Conservation (phyloP, 2,329 filamentous ascomycete genomes). For the Ophiocordyceps sinensis region DNA sequence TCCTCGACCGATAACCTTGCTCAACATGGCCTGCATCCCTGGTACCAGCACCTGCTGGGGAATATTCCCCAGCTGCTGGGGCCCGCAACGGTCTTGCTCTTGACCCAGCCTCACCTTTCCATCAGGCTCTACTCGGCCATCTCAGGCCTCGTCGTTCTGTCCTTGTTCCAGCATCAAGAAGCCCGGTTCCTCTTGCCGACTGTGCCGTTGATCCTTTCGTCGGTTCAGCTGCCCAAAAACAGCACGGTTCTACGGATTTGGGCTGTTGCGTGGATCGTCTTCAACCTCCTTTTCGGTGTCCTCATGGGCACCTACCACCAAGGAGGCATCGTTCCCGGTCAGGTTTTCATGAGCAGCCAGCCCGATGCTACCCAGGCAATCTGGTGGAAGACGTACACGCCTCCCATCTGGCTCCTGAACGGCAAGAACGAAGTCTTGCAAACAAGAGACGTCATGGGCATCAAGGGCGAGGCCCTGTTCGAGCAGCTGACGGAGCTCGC, state of each 20-base stretch:
- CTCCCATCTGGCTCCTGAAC: constrained; percentile 66
- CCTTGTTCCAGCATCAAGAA: constrained; percentile 66
- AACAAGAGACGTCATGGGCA: constrained; percentile 62
- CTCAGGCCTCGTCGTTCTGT: constrained; percentile 55
- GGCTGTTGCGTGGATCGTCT: constrained; percentile 49
- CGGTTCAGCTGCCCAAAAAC: constrained; percentile 49
- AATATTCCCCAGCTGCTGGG: constrained; percentile 60
- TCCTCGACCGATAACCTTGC: constrained; percentile 55
- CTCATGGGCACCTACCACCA: constrained; percentile 76
- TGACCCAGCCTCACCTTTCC: constrained; percentile 41
- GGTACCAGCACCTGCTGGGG: constrained; percentile 60
- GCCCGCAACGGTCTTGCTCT: constrained; percentile 48
- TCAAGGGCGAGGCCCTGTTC: constrained; percentile 46
- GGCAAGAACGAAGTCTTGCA: constrained; percentile 58
- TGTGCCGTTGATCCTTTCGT: constrained; percentile 63
- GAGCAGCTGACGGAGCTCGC: constrained; percentile 42
- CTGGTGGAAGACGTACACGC: constrained; percentile 82
- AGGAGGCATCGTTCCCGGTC: constrained; percentile 61
- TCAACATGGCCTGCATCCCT: constrained; percentile 62
- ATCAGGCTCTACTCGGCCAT: constrained; percentile 58
- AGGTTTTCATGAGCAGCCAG: constrained; percentile 59
- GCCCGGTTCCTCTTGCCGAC: constrained; percentile 65
- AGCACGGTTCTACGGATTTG: constrained; percentile 35
- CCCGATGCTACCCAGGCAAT: constrained; percentile 54
- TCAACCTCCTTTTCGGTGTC: constrained; percentile 53